Conservation (phyloP, 805 yeast species). For the Tetrapisispora namnaoensis region DNA sequence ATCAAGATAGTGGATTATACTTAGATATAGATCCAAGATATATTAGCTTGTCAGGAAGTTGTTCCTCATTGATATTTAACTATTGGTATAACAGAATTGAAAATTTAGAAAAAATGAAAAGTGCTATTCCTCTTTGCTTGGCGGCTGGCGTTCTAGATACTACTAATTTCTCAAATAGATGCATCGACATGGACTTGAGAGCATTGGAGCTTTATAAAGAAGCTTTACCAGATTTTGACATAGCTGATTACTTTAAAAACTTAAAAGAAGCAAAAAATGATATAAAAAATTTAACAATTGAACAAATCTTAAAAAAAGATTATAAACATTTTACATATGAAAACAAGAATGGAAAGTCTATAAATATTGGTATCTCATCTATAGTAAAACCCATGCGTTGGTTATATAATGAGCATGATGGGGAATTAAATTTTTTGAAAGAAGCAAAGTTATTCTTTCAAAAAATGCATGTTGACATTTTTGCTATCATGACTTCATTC, state of each 20-base stretch:
- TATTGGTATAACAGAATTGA: slow-evolving; percentile 37
- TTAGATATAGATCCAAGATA: slow-evolving; percentile 50
- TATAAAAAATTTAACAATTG: slow-evolving; percentile 46
- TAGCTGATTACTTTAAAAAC: slow-evolving; percentile 22
- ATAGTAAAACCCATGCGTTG: slow-evolving; percentile 54
- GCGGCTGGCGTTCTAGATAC: slow-evolving; percentile 78
- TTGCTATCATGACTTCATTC: slow-evolving; percentile 42
- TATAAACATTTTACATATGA: slow-evolving; percentile 57
- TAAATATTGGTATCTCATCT: slow-evolving; percentile 66
- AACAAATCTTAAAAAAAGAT: slow-evolving; percentile 69
- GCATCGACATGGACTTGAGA: slow-evolving; percentile 46
- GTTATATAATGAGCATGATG: slow-evolving; percentile 33
- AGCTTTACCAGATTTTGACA: slow-evolving; percentile 12
- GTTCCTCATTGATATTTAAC: slow-evolving; percentile 62
- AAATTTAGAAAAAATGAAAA: slow-evolving; percentile 19
- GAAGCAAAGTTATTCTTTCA: slow-evolving; percentile 18
- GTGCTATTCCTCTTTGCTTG: slow-evolving; percentile 39
- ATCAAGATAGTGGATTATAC: slow-evolving; percentile 54
- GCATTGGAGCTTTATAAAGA: slow-evolving; percentile 35
- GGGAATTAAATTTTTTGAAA: slow-evolving; percentile 10
- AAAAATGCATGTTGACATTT: slow-evolving; percentile 31
- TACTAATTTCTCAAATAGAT: slow-evolving; percentile 50
- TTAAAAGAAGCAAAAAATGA: slow-evolving; percentile 48
- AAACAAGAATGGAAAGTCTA: slow-evolving; percentile 21
- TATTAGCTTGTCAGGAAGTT: slow-evolving; percentile 60